phyloP scores from a whole-genome alignment of 495 filamentous ascomycete genomes.

The Penicillium crystallinum region DNA sequence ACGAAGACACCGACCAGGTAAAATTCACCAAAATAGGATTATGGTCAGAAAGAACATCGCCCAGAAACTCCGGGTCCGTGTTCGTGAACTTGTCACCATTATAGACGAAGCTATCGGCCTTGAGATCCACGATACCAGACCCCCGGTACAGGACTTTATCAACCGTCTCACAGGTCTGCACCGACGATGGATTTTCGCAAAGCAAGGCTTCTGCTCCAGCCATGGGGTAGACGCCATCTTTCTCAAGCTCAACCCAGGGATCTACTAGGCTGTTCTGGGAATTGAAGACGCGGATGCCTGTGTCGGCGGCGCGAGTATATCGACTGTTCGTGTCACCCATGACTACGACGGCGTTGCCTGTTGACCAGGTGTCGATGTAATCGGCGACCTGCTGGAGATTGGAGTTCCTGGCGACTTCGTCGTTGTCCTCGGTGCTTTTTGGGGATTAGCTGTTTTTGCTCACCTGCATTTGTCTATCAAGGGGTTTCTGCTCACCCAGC shows the following conservation, averaged over 20 bases:
- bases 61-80: slow-evolving; percentile 31
- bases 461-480: not conserved
- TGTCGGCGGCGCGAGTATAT: slow-evolving; percentile 50
- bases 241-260: slow-evolving; percentile 48
- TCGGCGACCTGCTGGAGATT: slow-evolving; percentile 52
- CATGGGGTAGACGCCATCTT: slow-evolving; percentile 39
- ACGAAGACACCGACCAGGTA: slow-evolving; percentile 40
- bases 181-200: slow-evolving; percentile 47
- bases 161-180: slow-evolving; percentile 52
- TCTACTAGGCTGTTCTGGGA: slow-evolving; percentile 44
- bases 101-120: slow-evolving; percentile 43
- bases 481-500: slow-evolving; percentile 37
- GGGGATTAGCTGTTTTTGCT: not conserved
- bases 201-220: slow-evolving; percentile 28
- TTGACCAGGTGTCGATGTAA: slow-evolving; percentile 47
- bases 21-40: slow-evolving; percentile 54
- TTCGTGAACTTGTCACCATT: slow-evolving; percentile 47
- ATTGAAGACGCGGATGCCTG: slow-evolving; percentile 39
- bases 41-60: slow-evolving; percentile 52
- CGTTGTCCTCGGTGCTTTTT: slow-evolving; percentile 32
- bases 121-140: slow-evolving; percentile 38
- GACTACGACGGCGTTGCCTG: slow-evolving; percentile 54
- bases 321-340: slow-evolving; percentile 57
- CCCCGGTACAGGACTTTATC: slow-evolving; percentile 60
- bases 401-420: slow-evolving; percentile 45